Evolutionary conservation across 2,329 filamentous ascomycete species (phyloP).

Genomic region (Phaeoacremonium minimum): DNA sequence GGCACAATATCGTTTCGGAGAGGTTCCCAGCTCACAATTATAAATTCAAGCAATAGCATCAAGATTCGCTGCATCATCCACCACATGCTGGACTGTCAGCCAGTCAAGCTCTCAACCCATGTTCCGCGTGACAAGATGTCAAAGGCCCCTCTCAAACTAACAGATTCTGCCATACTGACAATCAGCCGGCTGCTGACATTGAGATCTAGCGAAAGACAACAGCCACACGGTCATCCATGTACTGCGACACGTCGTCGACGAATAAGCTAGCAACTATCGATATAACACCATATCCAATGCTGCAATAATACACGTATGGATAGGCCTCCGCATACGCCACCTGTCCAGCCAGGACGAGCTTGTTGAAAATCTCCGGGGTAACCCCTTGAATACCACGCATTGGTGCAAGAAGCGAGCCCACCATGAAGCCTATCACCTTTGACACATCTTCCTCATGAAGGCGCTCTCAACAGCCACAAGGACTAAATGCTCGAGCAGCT

Average conservation of each 20-base stretch:
- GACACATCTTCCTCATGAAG: slow-evolving; percentile 47
- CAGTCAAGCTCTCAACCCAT: neutral
- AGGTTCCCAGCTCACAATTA: neutral
- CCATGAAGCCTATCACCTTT: slow-evolving; percentile 36
- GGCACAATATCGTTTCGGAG: slow-evolving; percentile 11
- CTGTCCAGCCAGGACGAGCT: slow-evolving; percentile 51
- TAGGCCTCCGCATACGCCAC: slow-evolving; percentile 55
- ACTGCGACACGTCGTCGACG: slow-evolving; percentile 52
- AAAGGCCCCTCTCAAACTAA: neutral
- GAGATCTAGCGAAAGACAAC: slow-evolving; percentile 35
- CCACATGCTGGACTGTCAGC: neutral
- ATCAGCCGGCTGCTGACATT: no score
- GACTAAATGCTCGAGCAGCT: neutral
- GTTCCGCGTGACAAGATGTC: neutral
- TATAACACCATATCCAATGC: slow-evolving; percentile 56
- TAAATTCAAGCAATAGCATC: no score
- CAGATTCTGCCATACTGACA: neutral
- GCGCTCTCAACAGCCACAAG: slow-evolving; percentile 39
- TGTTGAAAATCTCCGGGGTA: slow-evolving; percentile 32
- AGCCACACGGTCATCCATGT: slow-evolving; percentile 55
- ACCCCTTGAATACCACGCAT: neutral
- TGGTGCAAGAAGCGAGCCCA: neutral
- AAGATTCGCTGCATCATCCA: no score
- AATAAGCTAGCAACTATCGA: slow-evolving; percentile 54
- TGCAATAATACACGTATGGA: slow-evolving; percentile 57